Percentiles rank a stretch among this genome's conserved stretches.
phyloP scores from a whole-genome alignment of 225 moss, liverwort and hornwort genomes.

The Anthoceros angustus region DNA sequence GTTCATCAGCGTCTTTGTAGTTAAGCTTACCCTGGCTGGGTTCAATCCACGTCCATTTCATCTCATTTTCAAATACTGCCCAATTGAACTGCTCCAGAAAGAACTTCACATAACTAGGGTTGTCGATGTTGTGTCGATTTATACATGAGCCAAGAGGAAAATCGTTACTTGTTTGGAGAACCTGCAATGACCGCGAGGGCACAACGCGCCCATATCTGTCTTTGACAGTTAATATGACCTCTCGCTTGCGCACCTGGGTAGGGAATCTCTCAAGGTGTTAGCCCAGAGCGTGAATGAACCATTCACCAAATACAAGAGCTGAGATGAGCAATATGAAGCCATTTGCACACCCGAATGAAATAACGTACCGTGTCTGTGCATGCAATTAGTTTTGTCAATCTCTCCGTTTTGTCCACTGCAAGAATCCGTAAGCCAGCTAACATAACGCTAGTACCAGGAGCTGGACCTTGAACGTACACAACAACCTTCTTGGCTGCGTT shows the following conservation, averaged over 20 bases:
- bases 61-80: constrained; percentile 94
- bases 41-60: constrained; percentile 91
- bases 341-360: not conserved
- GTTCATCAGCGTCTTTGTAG: constrained; percentile 58
- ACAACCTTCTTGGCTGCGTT: constrained; percentile 37
- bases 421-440: constrained; percentile 51
- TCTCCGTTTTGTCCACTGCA: constrained; percentile 55
- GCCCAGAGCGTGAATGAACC: not conserved
- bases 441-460: constrained; percentile 72
- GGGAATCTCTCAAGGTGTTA: not conserved
- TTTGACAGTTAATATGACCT: constrained; percentile 40
- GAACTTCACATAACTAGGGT: constrained; percentile 47
- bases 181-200: constrained; percentile 35
- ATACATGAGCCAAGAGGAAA: constrained; percentile 83
- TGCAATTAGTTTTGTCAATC: constrained; percentile 41
- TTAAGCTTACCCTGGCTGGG: constrained; percentile 18
- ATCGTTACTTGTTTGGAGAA: constrained; percentile 55
- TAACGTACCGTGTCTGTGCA: constrained; percentile 52
- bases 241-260: constrained; percentile 66
- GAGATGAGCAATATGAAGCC: not conserved
- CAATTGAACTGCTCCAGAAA: constrained; percentile 76
- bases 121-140: constrained; percentile 54
- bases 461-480: constrained; percentile 78
- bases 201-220: constrained; percentile 22
- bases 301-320: not conserved